phyloP scores from a whole-genome alignment of 73 alveolate species.

The Breviolum minutum region DNA sequence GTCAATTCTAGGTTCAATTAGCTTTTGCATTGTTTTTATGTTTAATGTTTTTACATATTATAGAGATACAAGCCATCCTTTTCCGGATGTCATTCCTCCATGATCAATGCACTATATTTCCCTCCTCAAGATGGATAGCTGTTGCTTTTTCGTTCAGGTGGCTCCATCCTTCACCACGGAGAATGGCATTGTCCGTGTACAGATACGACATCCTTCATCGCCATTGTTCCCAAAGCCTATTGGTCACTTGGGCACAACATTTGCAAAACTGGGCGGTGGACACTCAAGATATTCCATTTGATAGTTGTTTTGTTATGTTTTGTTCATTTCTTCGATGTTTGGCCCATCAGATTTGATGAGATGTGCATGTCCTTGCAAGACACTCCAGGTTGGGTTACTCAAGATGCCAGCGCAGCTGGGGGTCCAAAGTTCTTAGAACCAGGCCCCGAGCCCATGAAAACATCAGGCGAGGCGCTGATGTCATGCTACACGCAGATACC shows the following conservation, averaged over 20 bases:
- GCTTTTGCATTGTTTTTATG: too few relatives aligned
- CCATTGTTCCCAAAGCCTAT: conserved; percentile 68
- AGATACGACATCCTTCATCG: conserved; percentile 92
- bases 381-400: conserved; percentile 54
- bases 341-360: too few relatives aligned
- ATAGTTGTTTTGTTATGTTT: too few relatives aligned
- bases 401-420: conserved; percentile 82
- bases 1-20: too few relatives aligned
- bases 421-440: conserved; percentile 92
- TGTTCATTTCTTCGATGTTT: not conserved
- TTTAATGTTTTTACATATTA: too few relatives aligned
- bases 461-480: not conserved
- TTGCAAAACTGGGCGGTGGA: too few relatives aligned
- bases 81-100: too few relatives aligned
- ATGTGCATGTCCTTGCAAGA: too few relatives aligned
- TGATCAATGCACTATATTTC: too few relatives aligned
- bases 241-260: not conserved
- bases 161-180: conserved; percentile 78
- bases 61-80: too few relatives aligned
- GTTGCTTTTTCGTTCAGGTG: not conserved
- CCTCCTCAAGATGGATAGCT: not conserved
- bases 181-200: conserved; percentile 93
- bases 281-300: too few relatives aligned
- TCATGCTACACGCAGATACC: too few relatives aligned
- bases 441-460: conserved; percentile 85